Conservation (phyloP, 106 monocot species). For the Xerophyta viscosa region DNA sequence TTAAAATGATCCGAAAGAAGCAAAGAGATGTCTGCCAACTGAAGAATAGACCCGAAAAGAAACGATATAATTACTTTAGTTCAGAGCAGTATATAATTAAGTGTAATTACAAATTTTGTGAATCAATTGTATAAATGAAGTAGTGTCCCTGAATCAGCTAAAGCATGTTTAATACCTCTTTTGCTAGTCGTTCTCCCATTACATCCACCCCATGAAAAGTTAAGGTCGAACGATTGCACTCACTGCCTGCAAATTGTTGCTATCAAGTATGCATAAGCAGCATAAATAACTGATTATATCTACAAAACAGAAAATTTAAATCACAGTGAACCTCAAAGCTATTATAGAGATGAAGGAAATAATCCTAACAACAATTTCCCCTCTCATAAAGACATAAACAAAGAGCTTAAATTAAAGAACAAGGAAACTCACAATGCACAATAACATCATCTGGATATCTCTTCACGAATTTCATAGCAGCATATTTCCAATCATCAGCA, state of each 20-base stretch:
- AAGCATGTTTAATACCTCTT: slow-evolving; percentile 70
- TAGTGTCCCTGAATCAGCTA: neutral
- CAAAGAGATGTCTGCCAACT: no score
- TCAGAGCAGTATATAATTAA: neutral
- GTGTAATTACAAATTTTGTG: neutral
- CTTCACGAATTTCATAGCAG: slow-evolving; percentile 76
- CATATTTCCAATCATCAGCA: slow-evolving; percentile 75
- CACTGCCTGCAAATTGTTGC: slow-evolving; percentile 76
- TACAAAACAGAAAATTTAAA: slow-evolving; percentile 5
- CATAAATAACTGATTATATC: neutral
- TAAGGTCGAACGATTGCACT: slow-evolving; percentile 46
- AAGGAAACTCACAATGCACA: slow-evolving; percentile 61
- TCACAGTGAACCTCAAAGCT: slow-evolving; percentile 51
- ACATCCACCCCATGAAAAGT: slow-evolving; percentile 85
- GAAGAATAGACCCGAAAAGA: no score
- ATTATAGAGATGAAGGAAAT: neutral
- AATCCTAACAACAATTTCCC: neutral
- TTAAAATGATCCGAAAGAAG: no score
- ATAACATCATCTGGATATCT: slow-evolving; percentile 65
- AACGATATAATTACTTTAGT: no score
- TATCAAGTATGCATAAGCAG: no score
- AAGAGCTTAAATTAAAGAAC: neutral
- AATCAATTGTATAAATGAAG: neutral
- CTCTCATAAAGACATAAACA: neutral
- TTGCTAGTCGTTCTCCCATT: slow-evolving; percentile 85